Conservation (phyloP, 768 basidiomycete species). For the Tulasnella calospora region DNA sequence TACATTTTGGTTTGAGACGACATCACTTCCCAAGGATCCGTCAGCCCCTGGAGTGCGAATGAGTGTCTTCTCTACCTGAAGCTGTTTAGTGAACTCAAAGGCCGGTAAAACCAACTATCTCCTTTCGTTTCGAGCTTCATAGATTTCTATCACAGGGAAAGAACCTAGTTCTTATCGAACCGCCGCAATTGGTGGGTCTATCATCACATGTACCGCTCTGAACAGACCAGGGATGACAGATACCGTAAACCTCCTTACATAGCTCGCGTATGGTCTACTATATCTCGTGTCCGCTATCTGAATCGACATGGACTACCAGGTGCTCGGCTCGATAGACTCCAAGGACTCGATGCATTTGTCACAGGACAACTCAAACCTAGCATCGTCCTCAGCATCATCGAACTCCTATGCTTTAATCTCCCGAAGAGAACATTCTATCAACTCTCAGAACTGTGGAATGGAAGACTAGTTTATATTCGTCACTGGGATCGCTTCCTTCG, state of each 20-base stretch:
- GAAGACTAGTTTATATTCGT: background rate
- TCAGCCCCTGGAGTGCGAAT: background rate
- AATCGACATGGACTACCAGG: background rate
- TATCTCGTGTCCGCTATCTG: background rate
- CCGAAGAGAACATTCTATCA: background rate
- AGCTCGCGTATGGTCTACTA: background rate
- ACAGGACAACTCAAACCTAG: background rate
- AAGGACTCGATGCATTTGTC: background rate
- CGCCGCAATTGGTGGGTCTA: background rate
- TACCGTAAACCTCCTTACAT: background rate
- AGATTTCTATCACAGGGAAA: background rate
- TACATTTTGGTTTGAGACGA: background rate
- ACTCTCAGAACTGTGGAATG: background rate
- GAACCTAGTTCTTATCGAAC: background rate
- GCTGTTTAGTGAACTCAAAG: background rate
- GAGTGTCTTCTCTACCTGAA: background rate
- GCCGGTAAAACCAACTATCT: background rate
- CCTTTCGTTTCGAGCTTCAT: background rate
- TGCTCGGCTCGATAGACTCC: background rate
- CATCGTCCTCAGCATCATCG: background rate
- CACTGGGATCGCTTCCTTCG: background rate
- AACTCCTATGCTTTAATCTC: background rate
- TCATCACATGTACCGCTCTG: background rate
- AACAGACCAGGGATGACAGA: background rate
- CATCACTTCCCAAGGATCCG: background rate